Evolutionary conservation across 1,139 yeast genomes (phyloP).

Genomic region (Magnusiomyces tetraspermus): DNA sequence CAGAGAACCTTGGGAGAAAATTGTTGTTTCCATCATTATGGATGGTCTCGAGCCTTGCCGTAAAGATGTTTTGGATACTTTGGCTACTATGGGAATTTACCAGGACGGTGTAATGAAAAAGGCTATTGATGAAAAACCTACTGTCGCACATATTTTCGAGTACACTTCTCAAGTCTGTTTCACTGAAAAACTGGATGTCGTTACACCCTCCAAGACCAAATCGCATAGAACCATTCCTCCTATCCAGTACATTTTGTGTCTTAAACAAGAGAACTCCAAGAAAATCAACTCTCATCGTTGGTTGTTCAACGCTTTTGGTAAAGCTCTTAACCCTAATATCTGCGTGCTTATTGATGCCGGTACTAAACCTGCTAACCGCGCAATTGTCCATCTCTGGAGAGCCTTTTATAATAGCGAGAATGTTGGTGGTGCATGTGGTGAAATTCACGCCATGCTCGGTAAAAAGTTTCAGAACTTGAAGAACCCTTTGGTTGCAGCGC

Average conservation of each 20-base stretch:
- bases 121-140: slow-evolving; percentile 76
- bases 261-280: slow-evolving; percentile 83
- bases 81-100: slow-evolving; percentile 88
- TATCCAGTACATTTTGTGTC: slow-evolving; percentile 79
- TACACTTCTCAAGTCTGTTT: slow-evolving; percentile 61
- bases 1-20: slow-evolving; percentile 89
- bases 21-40: slow-evolving; percentile 80
- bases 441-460: slow-evolving; percentile 83
- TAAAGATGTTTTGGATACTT: slow-evolving; percentile 69
- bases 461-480: slow-evolving; percentile 52
- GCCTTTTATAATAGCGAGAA: slow-evolving; percentile 76
- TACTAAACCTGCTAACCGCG: slow-evolving; percentile 77
- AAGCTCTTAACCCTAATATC: slow-evolving; percentile 76
- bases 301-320: slow-evolving; percentile 93
- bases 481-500: slow-evolving; percentile 86
- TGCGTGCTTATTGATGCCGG: slow-evolving; percentile 87
- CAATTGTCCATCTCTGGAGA: slow-evolving; percentile 80
- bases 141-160: slow-evolving; percentile 85
- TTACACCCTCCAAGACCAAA: slow-evolving; percentile 50
- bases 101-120: slow-evolving; percentile 94
- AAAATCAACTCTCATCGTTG: slow-evolving; percentile 95
- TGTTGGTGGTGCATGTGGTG: slow-evolving; percentile 95
- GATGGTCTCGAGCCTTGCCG: slow-evolving; percentile 92
- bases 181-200: slow-evolving; percentile 41
- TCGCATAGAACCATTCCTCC: slow-evolving; percentile 46